Conservation (phyloP, 1,284 basidiomycete genomes). For the Irpex sp. region DNA sequence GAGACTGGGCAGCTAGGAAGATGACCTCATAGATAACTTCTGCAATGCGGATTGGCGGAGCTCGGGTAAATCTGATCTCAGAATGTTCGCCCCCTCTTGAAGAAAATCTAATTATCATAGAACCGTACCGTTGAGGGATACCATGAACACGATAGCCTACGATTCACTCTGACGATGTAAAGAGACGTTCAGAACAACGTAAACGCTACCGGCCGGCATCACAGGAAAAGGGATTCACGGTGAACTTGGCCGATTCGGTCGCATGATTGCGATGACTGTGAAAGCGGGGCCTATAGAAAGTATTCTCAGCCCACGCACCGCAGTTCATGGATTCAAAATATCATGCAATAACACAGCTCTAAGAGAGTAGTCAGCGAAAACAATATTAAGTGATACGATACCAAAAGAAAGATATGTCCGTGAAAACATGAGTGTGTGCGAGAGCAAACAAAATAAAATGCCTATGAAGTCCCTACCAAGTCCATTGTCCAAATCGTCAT, state of each 20-base stretch:
- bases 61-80: not conserved
- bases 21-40: not conserved
- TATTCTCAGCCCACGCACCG: not conserved
- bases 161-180: no score
- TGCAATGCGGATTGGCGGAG: not conserved
- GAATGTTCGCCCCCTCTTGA: not conserved
- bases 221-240: no score
- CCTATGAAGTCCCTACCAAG: slow-evolving; percentile 1
- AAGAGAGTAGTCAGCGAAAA: not conserved
- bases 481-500: not conserved
- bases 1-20: not conserved
- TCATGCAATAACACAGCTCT: not conserved
- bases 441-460: not conserved
- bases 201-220: no score
- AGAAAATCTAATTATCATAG: no score
- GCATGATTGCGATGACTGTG: no score
- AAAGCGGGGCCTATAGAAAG: not conserved
- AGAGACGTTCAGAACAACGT: no score
- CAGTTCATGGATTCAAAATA: not conserved
- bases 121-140: no score
- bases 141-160: no score
- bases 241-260: no score
- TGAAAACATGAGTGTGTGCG: slow-evolving; percentile 1
- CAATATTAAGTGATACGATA: not conserved
- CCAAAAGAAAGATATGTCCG: not conserved